Evolutionary conservation across 257 asterid genomes (phyloP).

Genomic region (Hygrophila difformis): DNA sequence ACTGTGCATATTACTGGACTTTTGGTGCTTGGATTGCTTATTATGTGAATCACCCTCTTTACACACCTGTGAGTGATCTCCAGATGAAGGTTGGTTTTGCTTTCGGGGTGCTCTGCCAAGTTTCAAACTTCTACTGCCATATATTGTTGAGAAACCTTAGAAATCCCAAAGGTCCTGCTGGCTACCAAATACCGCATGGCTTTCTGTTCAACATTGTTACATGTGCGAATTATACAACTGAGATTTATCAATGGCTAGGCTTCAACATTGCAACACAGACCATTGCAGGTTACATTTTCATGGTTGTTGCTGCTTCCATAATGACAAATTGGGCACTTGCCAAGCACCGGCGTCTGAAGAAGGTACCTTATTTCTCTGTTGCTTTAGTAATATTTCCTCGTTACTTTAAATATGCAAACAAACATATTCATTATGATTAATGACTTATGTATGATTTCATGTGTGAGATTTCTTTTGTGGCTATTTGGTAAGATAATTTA

Average conservation of each 20-base stretch:
- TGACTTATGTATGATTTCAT: no score
- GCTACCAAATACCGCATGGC: constrained; percentile 91
- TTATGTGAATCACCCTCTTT: constrained; percentile 81
- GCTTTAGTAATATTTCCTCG: no score
- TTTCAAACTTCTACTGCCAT: constrained; percentile 88
- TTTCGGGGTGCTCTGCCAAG: constrained; percentile 73
- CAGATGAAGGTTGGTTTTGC: constrained; percentile 88
- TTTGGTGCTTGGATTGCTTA: constrained; percentile 85
- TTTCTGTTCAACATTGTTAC: constrained; percentile 89
- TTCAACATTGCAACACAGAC: constrained; percentile 94
- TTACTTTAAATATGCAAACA: no score
- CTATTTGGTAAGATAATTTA: no score
- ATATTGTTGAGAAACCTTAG: constrained; percentile 84
- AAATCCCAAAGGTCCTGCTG: constrained; percentile 48
- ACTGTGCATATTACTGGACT: constrained; percentile 97
- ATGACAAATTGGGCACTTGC: constrained; percentile 99
- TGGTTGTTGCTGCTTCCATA: constrained; percentile 89
- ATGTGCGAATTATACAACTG: constrained; percentile 94
- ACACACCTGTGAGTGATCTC: constrained; percentile 80
- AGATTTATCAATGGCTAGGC: constrained; percentile 98
- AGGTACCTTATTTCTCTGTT: constrained; percentile 36
- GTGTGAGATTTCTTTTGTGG: no score
- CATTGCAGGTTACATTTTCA: constrained; percentile 73
- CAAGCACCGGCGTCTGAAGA: constrained; percentile 84
- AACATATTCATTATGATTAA: no score